phyloP scores from a whole-genome alignment of 2,329 filamentous ascomycete species.

The Pseudocercospora macadamiae region DNA sequence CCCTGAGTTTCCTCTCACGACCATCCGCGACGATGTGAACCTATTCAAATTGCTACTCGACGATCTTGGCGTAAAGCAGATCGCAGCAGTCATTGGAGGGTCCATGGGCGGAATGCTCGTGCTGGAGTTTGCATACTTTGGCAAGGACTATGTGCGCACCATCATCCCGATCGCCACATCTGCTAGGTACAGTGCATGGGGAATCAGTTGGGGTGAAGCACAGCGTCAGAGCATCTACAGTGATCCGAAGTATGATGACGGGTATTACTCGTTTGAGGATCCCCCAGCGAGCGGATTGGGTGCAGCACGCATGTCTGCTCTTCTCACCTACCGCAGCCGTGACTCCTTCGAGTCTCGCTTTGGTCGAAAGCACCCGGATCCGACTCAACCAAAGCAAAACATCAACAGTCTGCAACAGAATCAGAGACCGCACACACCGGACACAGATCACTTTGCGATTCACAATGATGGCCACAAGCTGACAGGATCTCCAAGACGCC shows the following conservation, averaged over 20 bases:
- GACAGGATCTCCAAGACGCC: conserved; percentile 49
- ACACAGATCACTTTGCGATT: conserved; percentile 54
- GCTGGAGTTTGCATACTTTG: conserved; percentile 90
- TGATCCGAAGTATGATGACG: conserved; percentile 97
- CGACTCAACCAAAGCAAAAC: conserved; percentile 73
- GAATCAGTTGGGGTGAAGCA: conserved; percentile 87
- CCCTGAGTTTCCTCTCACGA: conserved; percentile 94
- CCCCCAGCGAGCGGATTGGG: conserved; percentile 85
- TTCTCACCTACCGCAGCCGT: conserved; percentile 92
- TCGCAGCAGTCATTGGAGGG: conserved; percentile 79
- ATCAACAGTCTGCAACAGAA: conserved; percentile 65
- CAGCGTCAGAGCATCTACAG: conserved; percentile 94
- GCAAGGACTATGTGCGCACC: conserved; percentile 78
- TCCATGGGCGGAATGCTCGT: conserved; percentile 90
- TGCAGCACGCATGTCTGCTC: conserved; percentile 93
- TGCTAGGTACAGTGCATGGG: conserved; percentile 83
- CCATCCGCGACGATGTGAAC: conserved; percentile 91
- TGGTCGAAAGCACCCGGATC: conserved; percentile 87
- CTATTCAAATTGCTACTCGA: conserved; percentile 80
- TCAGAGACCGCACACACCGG: conserved; percentile 52
- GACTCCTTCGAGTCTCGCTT: conserved; percentile 97
- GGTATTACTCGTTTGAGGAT: conserved; percentile 87
- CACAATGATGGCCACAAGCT: conserved; percentile 57
- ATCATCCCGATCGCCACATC: conserved; percentile 86
- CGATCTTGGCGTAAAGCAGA: conserved; percentile 75